Conservation (phyloP, 2,329 filamentous ascomycete genomes). For the Thielaviopsis punctulata region DNA sequence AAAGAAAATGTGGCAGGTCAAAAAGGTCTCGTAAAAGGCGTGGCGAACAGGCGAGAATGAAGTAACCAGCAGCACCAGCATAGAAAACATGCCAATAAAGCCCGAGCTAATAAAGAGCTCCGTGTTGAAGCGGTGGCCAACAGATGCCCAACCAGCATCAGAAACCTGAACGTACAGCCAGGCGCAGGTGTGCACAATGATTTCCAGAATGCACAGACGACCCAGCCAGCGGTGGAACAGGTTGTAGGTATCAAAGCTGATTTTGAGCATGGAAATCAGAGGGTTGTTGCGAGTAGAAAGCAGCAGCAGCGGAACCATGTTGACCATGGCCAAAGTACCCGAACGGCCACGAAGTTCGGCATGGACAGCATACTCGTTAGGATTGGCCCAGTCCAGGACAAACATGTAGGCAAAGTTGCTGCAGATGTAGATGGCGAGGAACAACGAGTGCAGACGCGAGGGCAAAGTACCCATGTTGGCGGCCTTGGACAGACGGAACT, state of each 20-base stretch:
- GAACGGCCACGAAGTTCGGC: conserved; percentile 47
- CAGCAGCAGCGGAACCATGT: conserved; percentile 62
- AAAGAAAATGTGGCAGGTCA: conserved; percentile 67
- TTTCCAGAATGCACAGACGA: conserved; percentile 55
- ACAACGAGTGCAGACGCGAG: conserved; percentile 42
- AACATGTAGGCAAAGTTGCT: conserved; percentile 49
- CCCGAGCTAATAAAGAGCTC: conserved; percentile 51
- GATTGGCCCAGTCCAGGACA: conserved; percentile 38
- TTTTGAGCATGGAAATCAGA: conserved; percentile 50
- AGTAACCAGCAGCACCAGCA: conserved; percentile 49
- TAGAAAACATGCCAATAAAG: conserved; percentile 39
- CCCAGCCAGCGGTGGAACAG: conserved; percentile 67
- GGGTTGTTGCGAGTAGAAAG: conserved; percentile 65
- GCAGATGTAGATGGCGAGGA: conserved; percentile 38
- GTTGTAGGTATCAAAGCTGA: conserved; percentile 74
- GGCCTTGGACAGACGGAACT: conserved; percentile 43
- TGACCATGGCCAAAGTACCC: conserved; percentile 52
- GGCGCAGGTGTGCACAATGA: conserved; percentile 46
- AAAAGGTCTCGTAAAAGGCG: conserved; percentile 93
- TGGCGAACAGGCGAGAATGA: conserved; percentile 70
- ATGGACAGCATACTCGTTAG: conserved; percentile 45
- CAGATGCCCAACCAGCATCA: conserved; percentile 43
- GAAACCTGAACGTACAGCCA: conserved; percentile 59
- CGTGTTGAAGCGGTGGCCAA: conserved; percentile 34
- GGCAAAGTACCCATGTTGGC: conserved; percentile 47